These are phyloP conservation scores for Phylloboletellus chloephorus DNA, from an alignment of 1,284 basidiomycete species.

Conservation along the genomic window DNA sequence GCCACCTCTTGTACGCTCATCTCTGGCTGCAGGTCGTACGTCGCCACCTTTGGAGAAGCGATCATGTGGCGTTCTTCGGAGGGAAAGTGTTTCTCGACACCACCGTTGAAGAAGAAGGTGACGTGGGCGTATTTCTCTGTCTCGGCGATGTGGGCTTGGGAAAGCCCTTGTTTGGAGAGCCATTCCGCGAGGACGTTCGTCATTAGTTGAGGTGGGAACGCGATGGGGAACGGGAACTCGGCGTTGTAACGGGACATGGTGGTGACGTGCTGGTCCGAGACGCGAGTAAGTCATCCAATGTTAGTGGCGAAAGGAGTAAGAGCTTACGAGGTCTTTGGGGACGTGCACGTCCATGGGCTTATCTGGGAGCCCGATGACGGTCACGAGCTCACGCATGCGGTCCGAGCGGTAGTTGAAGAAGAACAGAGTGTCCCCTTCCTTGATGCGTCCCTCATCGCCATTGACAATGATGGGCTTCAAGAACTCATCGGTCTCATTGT, in stretches of 20 bases:
- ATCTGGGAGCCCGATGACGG: constrained; percentile 75
- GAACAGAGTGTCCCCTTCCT: constrained; percentile 80
- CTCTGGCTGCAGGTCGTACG: constrained; percentile 81
- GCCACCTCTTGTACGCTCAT: constrained; percentile 86
- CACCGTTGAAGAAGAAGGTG: constrained; percentile 96
- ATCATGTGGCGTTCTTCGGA: constrained; percentile 85
- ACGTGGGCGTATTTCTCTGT: constrained; percentile 95
- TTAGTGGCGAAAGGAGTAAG: background rate
- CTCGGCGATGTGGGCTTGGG: constrained; percentile 87
- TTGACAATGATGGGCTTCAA: constrained; percentile 88
- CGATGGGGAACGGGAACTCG: constrained; percentile 80
- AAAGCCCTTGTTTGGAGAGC: constrained; percentile 71
- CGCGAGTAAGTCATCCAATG: constrained; percentile 1
- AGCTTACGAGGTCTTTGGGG: constrained; percentile 72
- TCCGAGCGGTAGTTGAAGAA: constrained; percentile 95
- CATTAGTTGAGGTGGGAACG: constrained; percentile 88
- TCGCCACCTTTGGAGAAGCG: constrained; percentile 83
- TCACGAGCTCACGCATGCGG: constrained; percentile 82
- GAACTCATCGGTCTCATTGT: constrained; percentile 87
- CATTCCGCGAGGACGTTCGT: constrained; percentile 89
- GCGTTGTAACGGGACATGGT: constrained; percentile 93
- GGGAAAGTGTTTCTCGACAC: constrained; percentile 84
- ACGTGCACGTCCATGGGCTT: constrained; percentile 63
- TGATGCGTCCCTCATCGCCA: constrained; percentile 71
- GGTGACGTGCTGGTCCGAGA: constrained; percentile 59